A percentile compares a stretch with the other conserved stretches of the same genome.
Conservation (phyloP, 2,329 filamentous ascomycete genomes). For the Paracorniculantispora psalliotae region DNA sequence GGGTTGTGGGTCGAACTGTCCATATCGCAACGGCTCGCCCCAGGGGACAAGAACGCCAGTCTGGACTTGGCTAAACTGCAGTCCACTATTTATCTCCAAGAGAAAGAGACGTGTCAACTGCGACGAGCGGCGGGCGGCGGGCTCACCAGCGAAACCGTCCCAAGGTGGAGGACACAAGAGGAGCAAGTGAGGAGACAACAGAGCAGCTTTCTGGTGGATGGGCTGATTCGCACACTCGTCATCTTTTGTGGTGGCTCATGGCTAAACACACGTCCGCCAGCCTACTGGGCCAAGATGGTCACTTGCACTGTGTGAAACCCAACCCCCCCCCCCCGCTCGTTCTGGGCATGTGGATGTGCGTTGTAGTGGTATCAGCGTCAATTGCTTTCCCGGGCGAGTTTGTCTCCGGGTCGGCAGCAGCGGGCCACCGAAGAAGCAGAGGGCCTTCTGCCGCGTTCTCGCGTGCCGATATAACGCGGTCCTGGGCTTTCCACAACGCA, state of each 20-base stretch:
- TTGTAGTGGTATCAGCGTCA: background rate
- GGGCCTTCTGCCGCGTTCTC: background rate
- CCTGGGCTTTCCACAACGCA: background rate
- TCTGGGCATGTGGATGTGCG: background rate
- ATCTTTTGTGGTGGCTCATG: background rate
- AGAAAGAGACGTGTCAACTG: slow-evolving; percentile 7
- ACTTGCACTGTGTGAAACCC: background rate
- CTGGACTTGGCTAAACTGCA: background rate
- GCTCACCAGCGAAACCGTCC: background rate
- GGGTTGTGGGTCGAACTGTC: slow-evolving; percentile 6
- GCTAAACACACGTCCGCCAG: background rate
- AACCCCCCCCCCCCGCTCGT: background rate
- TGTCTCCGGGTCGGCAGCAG: background rate
- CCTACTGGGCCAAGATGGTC: background rate
- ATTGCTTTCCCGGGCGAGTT: background rate
- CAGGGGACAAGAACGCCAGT: slow-evolving; percentile 1
- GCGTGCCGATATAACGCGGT: background rate
- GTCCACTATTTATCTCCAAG: background rate
- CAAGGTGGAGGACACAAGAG: background rate
- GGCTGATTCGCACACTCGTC: background rate
- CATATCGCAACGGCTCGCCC: slow-evolving; percentile 5
- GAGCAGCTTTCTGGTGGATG: background rate
- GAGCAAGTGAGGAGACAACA: background rate
- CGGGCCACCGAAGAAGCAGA: too few relatives aligned
- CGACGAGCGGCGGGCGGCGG: background rate